Evolutionary conservation across 768 basidiomycete species (phyloP).

Genomic region (Amyloporia xantha): DNA sequence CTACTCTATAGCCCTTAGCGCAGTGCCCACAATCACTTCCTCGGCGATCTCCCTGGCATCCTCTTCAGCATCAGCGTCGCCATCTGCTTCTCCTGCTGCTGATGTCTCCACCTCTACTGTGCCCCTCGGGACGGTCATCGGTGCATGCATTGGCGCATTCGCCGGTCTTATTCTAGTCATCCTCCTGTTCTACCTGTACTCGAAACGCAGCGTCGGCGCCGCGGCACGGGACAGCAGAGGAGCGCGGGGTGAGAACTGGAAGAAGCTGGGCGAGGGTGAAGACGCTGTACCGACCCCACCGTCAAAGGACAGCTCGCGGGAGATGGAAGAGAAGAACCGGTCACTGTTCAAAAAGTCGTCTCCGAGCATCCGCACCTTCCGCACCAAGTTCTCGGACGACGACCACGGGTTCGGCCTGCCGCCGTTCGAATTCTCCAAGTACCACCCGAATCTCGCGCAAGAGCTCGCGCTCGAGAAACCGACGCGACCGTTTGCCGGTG

Average conservation of each 20-base stretch:
- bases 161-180: conserved; percentile 42
- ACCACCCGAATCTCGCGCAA: conserved; percentile 44
- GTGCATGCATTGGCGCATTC: conserved; percentile 56
- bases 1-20: not conserved
- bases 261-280: conserved; percentile 44
- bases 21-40: not conserved
- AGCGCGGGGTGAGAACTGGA: conserved; percentile 45
- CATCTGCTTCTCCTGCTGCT: conserved; percentile 5
- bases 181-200: conserved; percentile 48
- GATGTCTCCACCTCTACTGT: conserved; percentile 7
- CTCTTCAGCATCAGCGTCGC: conserved; percentile 3
- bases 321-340: conserved; percentile 23
- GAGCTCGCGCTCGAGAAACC: conserved; percentile 42
- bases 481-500: conserved; percentile 36
- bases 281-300: conserved; percentile 32
- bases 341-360: conserved; percentile 47
- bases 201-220: conserved; percentile 31
- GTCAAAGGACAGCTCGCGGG: not conserved
- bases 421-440: conserved; percentile 44
- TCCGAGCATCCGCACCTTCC: conserved; percentile 46
- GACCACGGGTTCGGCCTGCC: conserved; percentile 22
- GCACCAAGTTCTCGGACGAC: conserved; percentile 34
- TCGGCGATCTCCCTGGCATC: not conserved
- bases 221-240: conserved; percentile 30
- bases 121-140: conserved; percentile 47